Evolutionary conservation across 1,284 basidiomycete species (phyloP).

Genomic region (Moniliella sp.): DNA sequence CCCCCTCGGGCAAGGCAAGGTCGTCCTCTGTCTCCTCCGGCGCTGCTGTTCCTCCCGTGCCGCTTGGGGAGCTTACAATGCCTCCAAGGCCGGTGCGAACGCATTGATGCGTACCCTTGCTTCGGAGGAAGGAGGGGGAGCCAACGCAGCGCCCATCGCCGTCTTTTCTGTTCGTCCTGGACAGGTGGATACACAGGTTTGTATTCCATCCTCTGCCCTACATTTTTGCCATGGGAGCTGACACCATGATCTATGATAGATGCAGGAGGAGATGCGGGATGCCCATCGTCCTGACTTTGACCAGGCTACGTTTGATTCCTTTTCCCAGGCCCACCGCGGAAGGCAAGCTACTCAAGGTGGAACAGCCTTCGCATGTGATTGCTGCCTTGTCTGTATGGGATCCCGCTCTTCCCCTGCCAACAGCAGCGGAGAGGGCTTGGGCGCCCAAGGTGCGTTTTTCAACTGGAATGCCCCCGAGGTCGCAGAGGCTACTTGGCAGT

Average conservation of each 20-base stretch:
- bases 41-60: slow-evolving; percentile 47
- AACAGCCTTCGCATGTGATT: neutral
- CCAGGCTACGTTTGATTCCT: too few relatives aligned
- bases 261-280: too few relatives aligned
- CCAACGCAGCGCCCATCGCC: slow-evolving; percentile 36
- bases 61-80: slow-evolving; percentile 57
- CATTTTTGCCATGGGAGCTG: too few relatives aligned
- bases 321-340: too few relatives aligned
- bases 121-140: slow-evolving; percentile 48
- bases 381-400: neutral
- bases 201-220: too few relatives aligned
- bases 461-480: neutral
- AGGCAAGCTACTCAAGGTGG: neutral
- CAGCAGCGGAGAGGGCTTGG: neutral
- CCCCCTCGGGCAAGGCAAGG: slow-evolving; percentile 40
- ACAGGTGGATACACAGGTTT: slow-evolving; percentile 45
- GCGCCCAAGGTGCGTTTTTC: neutral
- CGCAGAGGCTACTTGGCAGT: neutral
- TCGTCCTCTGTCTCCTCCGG: slow-evolving; percentile 65
- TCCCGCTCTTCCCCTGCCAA: neutral
- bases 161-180: slow-evolving; percentile 66
- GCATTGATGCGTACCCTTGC: slow-evolving; percentile 56
- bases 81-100: slow-evolving; percentile 52
- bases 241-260: too few relatives aligned
- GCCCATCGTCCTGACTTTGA: too few relatives aligned